Evolutionary conservation across 352 stramenopile species (phyloP).

Genomic region (Aphanomyces stellatus): DNA sequence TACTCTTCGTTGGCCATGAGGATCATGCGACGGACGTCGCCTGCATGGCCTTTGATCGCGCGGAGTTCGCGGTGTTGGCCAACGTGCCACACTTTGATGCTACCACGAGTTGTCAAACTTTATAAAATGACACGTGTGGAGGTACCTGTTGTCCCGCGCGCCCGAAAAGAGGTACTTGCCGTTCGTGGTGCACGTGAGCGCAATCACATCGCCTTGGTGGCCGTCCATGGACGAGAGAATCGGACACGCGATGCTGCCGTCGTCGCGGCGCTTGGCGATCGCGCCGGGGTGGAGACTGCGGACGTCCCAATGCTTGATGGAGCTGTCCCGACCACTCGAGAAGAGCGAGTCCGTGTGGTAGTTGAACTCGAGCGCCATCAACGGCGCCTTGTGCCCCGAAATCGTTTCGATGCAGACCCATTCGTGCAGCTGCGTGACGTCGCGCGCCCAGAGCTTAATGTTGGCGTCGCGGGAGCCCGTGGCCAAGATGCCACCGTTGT

Average conservation of each 20-base stretch:
- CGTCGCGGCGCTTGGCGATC: slow-evolving; percentile 13
- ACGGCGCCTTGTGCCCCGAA: slow-evolving; percentile 19
- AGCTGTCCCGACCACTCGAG: slow-evolving; percentile 17
- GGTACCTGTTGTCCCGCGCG: slow-evolving; percentile 20
- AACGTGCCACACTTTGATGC: slow-evolving; percentile 21
- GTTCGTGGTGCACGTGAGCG: slow-evolving; percentile 11
- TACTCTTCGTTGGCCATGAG: slow-evolving; percentile 19
- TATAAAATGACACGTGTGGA: background rate
- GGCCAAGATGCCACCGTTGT: slow-evolving; percentile 14
- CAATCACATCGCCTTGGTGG: slow-evolving; percentile 20
- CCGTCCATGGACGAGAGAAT: slow-evolving; percentile 17
- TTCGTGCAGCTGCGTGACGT: background rate
- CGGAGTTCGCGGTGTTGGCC: slow-evolving; percentile 15
- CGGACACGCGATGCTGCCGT: slow-evolving; percentile 11
- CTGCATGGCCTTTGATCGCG: slow-evolving; percentile 19
- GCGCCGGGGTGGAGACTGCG: slow-evolving; percentile 5
- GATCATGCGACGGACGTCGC: slow-evolving; percentile 20
- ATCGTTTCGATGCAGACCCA: slow-evolving; percentile 21
- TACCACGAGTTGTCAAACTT: background rate
- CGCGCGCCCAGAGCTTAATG: slow-evolving; percentile 20
- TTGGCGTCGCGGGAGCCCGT: slow-evolving; percentile 20
- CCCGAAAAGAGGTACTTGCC: slow-evolving; percentile 17
- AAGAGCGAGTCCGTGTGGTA: slow-evolving; percentile 6
- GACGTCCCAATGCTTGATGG: slow-evolving; percentile 21
- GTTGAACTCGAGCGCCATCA: slow-evolving; percentile 20